Conservation (phyloP, 768 basidiomycete species). For the Lentinus brumalis region DNA sequence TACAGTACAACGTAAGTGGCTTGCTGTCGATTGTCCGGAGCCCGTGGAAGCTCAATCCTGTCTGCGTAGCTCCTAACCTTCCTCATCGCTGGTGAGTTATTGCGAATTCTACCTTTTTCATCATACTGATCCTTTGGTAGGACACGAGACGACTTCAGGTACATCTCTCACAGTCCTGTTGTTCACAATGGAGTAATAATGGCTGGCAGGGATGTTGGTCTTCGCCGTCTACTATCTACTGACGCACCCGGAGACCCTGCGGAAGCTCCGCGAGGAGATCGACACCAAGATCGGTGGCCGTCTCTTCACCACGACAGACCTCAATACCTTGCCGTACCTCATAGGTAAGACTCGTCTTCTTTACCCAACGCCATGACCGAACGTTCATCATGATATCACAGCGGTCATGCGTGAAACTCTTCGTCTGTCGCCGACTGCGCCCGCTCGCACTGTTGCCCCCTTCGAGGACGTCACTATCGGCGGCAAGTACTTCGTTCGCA, state of each 20-base stretch:
- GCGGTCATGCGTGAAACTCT: constrained; percentile 42
- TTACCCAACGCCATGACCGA: too few relatives aligned
- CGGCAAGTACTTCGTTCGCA: constrained; percentile 44
- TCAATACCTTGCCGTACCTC: constrained; percentile 45
- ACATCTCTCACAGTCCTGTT: not conserved
- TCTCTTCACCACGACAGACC: constrained; percentile 38
- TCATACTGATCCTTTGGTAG: constrained; percentile 5
- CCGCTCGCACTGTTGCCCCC: constrained; percentile 36
- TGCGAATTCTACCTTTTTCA: too few relatives aligned
- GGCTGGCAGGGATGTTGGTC: constrained; percentile 36
- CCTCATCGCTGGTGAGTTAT: constrained; percentile 45
- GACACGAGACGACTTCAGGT: constrained; percentile 43
- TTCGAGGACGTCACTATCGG: constrained; percentile 39
- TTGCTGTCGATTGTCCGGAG: too few relatives aligned
- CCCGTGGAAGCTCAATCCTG: too few relatives aligned
- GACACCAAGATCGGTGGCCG: constrained; percentile 46
- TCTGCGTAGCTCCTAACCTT: constrained; percentile 45
- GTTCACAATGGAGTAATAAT: not conserved
- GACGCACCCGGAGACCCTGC: constrained; percentile 42
- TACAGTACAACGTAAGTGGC: constrained; percentile 40
- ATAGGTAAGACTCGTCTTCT: constrained; percentile 29
- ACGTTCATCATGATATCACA: constrained; percentile 5
- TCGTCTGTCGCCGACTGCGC: constrained; percentile 42
- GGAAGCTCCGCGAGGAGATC: constrained; percentile 48
- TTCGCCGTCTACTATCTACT: constrained; percentile 49